Conservation (phyloP, 2,329 filamentous ascomycete species). For the Pseudogymnoascus sp. region DNA sequence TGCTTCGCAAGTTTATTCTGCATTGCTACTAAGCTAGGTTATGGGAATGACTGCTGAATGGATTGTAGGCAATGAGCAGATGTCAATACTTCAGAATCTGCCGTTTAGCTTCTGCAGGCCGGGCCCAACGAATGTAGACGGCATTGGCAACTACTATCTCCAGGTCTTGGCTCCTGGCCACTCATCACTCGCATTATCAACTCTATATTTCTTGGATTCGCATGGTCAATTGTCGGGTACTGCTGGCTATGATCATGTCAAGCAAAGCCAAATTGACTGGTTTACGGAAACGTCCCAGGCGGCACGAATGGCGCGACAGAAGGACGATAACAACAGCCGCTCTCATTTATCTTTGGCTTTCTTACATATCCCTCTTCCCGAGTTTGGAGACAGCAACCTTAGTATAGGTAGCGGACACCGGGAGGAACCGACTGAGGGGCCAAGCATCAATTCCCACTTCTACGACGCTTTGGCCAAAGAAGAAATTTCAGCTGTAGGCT, state of each 20-base stretch:
- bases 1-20: too few relatives aligned
- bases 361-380: conserved; percentile 88
- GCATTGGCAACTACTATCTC: conserved; percentile 86
- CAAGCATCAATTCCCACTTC: conserved; percentile 79
- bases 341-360: conserved; percentile 85
- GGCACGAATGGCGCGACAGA: conserved; percentile 62
- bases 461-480: conserved; percentile 76
- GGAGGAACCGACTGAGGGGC: conserved; percentile 82
- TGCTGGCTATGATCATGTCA: conserved; percentile 89
- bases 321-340: conserved; percentile 65
- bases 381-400: conserved; percentile 60
- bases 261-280: conserved; percentile 86
- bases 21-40: too few relatives aligned
- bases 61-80: conserved; percentile 48
- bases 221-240: conserved; percentile 80
- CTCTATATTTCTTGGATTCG: conserved; percentile 84
- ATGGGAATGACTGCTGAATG: conserved; percentile 23
- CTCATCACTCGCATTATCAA: conserved; percentile 77
- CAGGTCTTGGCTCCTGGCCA: conserved; percentile 72
- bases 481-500: conserved; percentile 63
- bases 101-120: conserved; percentile 77
- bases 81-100: conserved; percentile 73
- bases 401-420: conserved; percentile 57
- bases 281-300: conserved; percentile 66
- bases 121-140: conserved; percentile 72